These are phyloP conservation scores for Intubia oerlemansii DNA, from an alignment of 2,329 filamentous ascomycete genomes.

Conservation along the genomic window DNA sequence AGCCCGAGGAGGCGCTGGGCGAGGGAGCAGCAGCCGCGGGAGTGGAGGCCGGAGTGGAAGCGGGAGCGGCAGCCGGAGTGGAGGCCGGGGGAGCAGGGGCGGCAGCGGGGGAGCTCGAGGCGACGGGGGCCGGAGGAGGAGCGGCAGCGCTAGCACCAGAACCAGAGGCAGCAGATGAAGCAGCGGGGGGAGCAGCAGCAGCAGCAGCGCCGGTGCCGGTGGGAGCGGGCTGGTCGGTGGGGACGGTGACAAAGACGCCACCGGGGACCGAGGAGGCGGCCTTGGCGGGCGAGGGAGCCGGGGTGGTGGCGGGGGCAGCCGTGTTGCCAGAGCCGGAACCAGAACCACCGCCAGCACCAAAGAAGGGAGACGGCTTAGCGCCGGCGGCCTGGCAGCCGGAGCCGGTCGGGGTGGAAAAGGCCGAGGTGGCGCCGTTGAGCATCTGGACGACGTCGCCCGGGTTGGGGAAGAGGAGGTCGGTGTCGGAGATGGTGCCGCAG, in stretches of 20 bases:
- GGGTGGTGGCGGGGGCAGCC: slow-evolving; percentile 6
- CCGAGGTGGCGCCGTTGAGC: slow-evolving; percentile 18
- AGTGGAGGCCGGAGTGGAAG: slow-evolving; percentile 10
- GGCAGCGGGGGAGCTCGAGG: too few relatives aligned
- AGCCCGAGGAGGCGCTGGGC: too few relatives aligned
- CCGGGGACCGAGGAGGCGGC: slow-evolving; percentile 11
- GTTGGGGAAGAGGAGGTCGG: slow-evolving; percentile 45
- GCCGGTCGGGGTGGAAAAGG: slow-evolving; percentile 12
- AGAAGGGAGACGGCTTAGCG: too few relatives aligned
- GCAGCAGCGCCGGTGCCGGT: slow-evolving; percentile 1
- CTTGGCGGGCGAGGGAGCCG: slow-evolving; percentile 3
- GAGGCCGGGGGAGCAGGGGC: too few relatives aligned
- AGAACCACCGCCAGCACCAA: slow-evolving; percentile 11
- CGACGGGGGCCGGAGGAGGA: too few relatives aligned
- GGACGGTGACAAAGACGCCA: slow-evolving; percentile 19
- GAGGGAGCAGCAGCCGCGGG: too few relatives aligned
- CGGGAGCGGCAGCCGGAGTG: slow-evolving; percentile 6
- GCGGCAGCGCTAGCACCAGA: too few relatives aligned
- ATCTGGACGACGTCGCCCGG: slow-evolving; percentile 37
- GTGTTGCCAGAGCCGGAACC: slow-evolving; percentile 10
- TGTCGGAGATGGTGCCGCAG: slow-evolving; percentile 30
- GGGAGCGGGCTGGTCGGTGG: too few relatives aligned
- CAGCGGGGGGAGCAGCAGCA: slow-evolving; percentile 3
- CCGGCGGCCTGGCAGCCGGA: slow-evolving; percentile 11
- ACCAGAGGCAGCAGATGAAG: slow-evolving; percentile 4